phyloP scores from a whole-genome alignment of 2,329 filamentous ascomycete species.

The Dendryphion nanum region DNA sequence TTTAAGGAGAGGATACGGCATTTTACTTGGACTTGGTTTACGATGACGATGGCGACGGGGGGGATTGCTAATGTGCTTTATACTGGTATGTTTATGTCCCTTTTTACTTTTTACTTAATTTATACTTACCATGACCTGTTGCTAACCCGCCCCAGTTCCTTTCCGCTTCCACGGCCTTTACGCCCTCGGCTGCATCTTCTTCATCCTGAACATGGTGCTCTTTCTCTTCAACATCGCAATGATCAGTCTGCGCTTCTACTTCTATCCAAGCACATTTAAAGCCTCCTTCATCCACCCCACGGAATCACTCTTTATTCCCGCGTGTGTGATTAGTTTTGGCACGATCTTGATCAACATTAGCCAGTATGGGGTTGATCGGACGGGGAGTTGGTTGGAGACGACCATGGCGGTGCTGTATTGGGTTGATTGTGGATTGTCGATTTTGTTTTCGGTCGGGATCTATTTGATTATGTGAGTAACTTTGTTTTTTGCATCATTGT shows the following conservation, averaged over 20 bases:
- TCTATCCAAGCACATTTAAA: slow-evolving; percentile 68
- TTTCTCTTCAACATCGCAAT: slow-evolving; percentile 70
- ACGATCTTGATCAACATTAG: slow-evolving; percentile 65
- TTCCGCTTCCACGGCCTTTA: slow-evolving; percentile 47
- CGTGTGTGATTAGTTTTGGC: slow-evolving; percentile 66
- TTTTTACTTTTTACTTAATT: background rate
- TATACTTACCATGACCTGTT: background rate
- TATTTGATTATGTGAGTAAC: slow-evolving; percentile 71
- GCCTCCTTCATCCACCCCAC: slow-evolving; percentile 73
- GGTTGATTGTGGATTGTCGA: slow-evolving; percentile 68
- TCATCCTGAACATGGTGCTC: slow-evolving; percentile 52
- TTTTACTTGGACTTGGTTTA: slow-evolving; percentile 79
- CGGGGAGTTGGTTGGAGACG: slow-evolving; percentile 55
- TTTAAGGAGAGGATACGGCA: slow-evolving; percentile 59
- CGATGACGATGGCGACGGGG: slow-evolving; percentile 63
- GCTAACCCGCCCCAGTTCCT: slow-evolving; percentile 27
- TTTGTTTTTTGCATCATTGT: too few species aligned
- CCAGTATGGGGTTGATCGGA: slow-evolving; percentile 63
- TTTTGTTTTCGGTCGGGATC: slow-evolving; percentile 66
- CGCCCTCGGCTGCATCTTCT: slow-evolving; percentile 49
- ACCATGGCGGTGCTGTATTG: slow-evolving; percentile 70
- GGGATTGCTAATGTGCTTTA: slow-evolving; percentile 61
- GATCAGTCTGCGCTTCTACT: slow-evolving; percentile 66
- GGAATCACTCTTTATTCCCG: slow-evolving; percentile 75
- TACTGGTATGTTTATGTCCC: slow-evolving; percentile 46